A percentile compares a stretch with the other conserved stretches of the same genome.
Conservation (phyloP, 495 filamentous ascomycete species). For the Immersiella caudata region DNA sequence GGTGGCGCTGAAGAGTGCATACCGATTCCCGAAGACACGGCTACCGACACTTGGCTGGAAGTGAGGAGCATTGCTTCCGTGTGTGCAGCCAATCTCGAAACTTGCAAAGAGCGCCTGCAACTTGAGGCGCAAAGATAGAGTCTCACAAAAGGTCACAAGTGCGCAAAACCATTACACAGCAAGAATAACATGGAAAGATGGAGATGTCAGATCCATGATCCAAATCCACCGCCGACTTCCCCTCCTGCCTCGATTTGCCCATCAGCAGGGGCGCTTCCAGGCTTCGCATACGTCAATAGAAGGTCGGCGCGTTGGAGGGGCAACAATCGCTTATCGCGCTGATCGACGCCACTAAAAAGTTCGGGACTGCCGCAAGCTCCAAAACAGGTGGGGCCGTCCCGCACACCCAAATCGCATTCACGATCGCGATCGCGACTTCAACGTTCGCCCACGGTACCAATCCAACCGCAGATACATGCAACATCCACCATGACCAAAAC, state of each 20-base stretch:
- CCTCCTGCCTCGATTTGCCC: not conserved
- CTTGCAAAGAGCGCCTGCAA: not conserved
- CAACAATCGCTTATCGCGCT: slow-evolving; percentile 36
- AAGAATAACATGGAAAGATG: not conserved
- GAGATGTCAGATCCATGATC: not conserved
- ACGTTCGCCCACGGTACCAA: slow-evolving; percentile 13
- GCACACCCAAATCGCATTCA: not conserved
- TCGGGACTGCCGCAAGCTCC: slow-evolving; percentile 8
- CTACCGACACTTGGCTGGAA: slow-evolving; percentile 55
- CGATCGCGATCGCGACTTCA: slow-evolving; percentile 9
- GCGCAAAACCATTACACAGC: not conserved
- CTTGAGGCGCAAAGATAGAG: not conserved
- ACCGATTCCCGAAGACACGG: slow-evolving; percentile 54
- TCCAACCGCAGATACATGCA: not conserved
- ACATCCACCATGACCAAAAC: slow-evolving; percentile 33
- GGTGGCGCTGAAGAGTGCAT: slow-evolving; percentile 35
- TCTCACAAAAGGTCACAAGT: not conserved
- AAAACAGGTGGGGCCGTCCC: slow-evolving; percentile 6
- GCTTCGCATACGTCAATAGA: slow-evolving; percentile 2
- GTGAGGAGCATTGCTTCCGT: slow-evolving; percentile 49
- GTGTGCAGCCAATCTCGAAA: not conserved
- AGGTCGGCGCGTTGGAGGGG: slow-evolving; percentile 24
- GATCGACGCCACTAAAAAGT: slow-evolving; percentile 16
- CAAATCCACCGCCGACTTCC: not conserved
- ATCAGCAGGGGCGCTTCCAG: not conserved